Evolutionary conservation across 805 yeast species (phyloP).

Genomic region (Kuraishia piskuri): DNA sequence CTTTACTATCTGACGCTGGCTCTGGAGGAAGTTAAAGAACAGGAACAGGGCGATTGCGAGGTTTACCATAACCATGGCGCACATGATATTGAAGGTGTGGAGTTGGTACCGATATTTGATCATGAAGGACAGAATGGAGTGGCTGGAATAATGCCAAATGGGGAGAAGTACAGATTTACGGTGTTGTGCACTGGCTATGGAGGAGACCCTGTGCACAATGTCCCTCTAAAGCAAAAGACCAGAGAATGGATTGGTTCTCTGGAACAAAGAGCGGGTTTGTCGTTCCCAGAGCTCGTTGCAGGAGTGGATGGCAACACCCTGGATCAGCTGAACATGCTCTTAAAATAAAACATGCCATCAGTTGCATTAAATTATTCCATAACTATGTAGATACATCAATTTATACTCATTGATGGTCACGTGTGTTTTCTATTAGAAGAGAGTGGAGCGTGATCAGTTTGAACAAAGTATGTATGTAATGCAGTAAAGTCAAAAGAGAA

Average conservation of each 20-base stretch:
- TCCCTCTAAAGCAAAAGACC: conserved; percentile 29
- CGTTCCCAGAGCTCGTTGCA: neutral
- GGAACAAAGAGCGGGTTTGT: neutral
- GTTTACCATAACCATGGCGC: conserved; percentile 36
- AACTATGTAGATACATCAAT: neutral
- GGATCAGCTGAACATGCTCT: neutral
- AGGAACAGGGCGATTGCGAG: conserved; percentile 44
- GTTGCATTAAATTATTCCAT: neutral
- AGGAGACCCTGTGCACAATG: conserved; percentile 45
- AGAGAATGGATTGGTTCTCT: neutral
- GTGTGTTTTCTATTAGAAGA: neutral
- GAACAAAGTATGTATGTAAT: neutral
- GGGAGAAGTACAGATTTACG: conserved; percentile 36
- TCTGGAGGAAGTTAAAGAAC: conserved; percentile 71
- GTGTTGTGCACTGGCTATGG: conserved; percentile 18
- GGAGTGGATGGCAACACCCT: neutral
- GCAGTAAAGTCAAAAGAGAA: neutral
- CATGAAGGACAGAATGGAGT: conserved; percentile 13
- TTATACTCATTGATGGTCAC: neutral
- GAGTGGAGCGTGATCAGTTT: neutral
- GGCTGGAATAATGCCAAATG: conserved; percentile 17
- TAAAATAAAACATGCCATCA: neutral
- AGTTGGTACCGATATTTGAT: conserved; percentile 14
- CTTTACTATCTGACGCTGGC: conserved; percentile 26
- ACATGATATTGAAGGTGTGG: conserved; percentile 24